phyloP scores from a whole-genome alignment of 2,329 filamentous ascomycete species.

The Ophiocordyceps camponoti-floridani region DNA sequence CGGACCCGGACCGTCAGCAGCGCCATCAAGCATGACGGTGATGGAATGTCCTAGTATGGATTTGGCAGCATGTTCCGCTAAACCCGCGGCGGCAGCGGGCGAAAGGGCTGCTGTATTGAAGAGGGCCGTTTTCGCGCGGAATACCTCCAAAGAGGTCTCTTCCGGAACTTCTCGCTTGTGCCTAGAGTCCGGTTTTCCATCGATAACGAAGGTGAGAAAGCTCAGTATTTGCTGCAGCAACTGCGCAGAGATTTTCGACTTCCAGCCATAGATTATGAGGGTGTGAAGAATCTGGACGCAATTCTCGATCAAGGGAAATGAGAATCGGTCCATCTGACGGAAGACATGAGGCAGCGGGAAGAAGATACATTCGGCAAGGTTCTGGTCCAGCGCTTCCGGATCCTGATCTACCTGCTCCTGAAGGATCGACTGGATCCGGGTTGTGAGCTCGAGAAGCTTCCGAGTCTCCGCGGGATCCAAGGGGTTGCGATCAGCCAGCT shows the following conservation, averaged over 20 bases:
- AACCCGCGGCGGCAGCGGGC: slow-evolving; percentile 25
- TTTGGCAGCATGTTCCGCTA: slow-evolving; percentile 41
- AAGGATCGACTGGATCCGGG: slow-evolving; percentile 27
- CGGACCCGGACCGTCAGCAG: slow-evolving; percentile 44
- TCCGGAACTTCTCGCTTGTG: slow-evolving; percentile 36
- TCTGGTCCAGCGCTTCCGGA: slow-evolving; percentile 46
- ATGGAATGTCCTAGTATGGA: slow-evolving; percentile 71
- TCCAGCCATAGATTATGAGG: slow-evolving; percentile 67
- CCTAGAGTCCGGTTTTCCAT: slow-evolving; percentile 42
- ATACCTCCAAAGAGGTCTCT: slow-evolving; percentile 56
- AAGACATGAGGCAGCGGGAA: slow-evolving; percentile 83
- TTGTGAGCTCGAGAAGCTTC: slow-evolving; percentile 25
- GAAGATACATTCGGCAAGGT: slow-evolving; percentile 85
- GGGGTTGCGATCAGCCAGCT: slow-evolving; percentile 31
- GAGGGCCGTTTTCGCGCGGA: slow-evolving; percentile 50
- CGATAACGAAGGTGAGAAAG: slow-evolving; percentile 64
- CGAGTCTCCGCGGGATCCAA: slow-evolving; percentile 21
- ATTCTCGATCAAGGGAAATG: slow-evolving; percentile 55
- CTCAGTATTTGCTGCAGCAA: slow-evolving; percentile 75
- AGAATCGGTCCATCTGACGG: slow-evolving; percentile 52
- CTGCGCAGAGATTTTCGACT: slow-evolving; percentile 46
- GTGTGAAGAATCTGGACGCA: slow-evolving; percentile 58
- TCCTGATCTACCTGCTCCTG: slow-evolving; percentile 23
- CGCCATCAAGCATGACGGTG: slow-evolving; percentile 58
- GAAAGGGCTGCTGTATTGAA: slow-evolving; percentile 40